Base-by-base conservation (phyloP, 192 early-diverging fungal species). In the Dimargaris cristalligena region DNA sequence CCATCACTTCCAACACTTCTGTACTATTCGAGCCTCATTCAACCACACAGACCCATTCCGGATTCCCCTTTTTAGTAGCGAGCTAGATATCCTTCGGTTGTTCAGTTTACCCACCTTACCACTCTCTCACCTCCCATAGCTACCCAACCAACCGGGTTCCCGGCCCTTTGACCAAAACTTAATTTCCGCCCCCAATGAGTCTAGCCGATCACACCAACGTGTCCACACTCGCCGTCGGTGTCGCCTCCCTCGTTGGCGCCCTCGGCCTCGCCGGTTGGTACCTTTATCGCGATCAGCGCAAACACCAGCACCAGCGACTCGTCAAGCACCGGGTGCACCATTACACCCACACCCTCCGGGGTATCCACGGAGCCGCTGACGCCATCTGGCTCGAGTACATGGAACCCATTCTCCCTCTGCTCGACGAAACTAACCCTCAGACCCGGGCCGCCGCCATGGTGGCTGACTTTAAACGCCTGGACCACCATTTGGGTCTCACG, bases 201-300 rank as follows among this genome's bases (percentile, higher is more conserved):
- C n/a, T n/a, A n/a, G n/a, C n/a, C 38, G 38, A 41, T 41, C 38
- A 6, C 16, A 41, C 8, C 38, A 6, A 41, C 38, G 16, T 6
- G 8, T 41, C 16, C 38, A 41, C 6, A 10, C 38, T 41, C 16
- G 38, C 16, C 6, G 38, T 41, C 6, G 38, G 38, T 41, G 38
- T 16, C 38, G 38, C 16, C 8, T 41, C 38, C 6, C 6, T 16
- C 38, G 8, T 48, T 4, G 47, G 20, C 4, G 47, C 47, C 20
- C 47, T 48, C 47, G 47, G 47, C 47, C 20, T 48, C 13, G 23
- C 22, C 22, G 47, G 47, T 6, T 56, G 54, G 54, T 56, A 56
- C 29, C 34, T 56, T 20, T 33, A 33, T 14, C 54, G 54, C 11
- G 54, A 56, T 23, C 54, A 56, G 2, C 16, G 31, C 54, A 10